These are phyloP conservation scores for Pichia sp. DNA, from an alignment of 1,139 yeast genomes.

Conservation along the genomic window DNA sequence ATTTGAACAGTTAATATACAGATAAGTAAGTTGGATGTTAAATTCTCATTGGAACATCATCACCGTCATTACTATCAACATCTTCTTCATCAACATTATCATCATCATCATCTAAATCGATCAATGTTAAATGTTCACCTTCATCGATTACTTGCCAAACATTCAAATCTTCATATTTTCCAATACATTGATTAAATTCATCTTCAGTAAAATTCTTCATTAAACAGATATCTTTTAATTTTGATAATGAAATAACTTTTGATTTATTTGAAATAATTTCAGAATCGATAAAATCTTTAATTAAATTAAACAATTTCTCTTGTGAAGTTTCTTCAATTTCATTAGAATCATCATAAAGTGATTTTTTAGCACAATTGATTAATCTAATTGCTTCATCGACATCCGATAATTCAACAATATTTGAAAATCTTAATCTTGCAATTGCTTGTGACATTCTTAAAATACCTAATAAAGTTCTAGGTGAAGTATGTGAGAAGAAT, in stretches of 20 bases:
- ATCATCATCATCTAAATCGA: slow-evolving; percentile 16
- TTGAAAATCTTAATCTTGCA: slow-evolving; percentile 80
- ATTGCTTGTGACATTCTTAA: slow-evolving; percentile 90
- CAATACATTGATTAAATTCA: slow-evolving; percentile 68
- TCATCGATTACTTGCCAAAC: slow-evolving; percentile 74
- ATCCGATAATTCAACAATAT: slow-evolving; percentile 64
- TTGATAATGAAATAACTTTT: slow-evolving; percentile 43
- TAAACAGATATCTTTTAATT: slow-evolving; percentile 60
- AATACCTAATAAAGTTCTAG: slow-evolving; percentile 88
- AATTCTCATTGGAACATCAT: slow-evolving; percentile 4
- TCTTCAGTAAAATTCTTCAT: slow-evolving; percentile 80
- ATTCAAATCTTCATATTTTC: slow-evolving; percentile 63
- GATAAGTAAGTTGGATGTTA: too few species aligned
- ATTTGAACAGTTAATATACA: too few species aligned
- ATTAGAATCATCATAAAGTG: slow-evolving; percentile 49
- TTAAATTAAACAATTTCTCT: slow-evolving; percentile 36
- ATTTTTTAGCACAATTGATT: slow-evolving; percentile 76
- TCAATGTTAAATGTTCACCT: slow-evolving; percentile 45
- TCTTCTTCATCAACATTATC: slow-evolving; percentile 17
- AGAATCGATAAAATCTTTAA: slow-evolving; percentile 30
- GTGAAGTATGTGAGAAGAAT: slow-evolving; percentile 88
- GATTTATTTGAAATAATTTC: slow-evolving; percentile 15
- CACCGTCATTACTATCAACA: slow-evolving; percentile 1
- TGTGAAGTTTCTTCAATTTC: slow-evolving; percentile 48
- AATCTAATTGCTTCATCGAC: slow-evolving; percentile 94